Conservation (phyloP, 176 grass and related monocot species). For the Saccharum spontaneum region DNA sequence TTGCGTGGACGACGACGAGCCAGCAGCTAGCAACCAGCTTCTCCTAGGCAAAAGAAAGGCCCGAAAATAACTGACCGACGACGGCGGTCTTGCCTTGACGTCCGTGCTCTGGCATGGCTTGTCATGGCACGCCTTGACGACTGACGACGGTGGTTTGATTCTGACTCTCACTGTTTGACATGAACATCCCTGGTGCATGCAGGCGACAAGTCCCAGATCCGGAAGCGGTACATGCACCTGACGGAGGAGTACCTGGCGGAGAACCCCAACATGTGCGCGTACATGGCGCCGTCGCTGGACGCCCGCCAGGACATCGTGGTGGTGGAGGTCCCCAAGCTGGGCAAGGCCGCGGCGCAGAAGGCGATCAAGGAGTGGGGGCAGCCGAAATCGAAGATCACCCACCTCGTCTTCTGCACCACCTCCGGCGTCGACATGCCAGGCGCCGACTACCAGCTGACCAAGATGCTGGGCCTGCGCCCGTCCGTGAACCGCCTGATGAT, state of each 20-base stretch:
- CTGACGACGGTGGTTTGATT: no score
- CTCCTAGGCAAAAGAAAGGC: no score
- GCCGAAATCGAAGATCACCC: slow-evolving; percentile 71
- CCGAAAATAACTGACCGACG: no score
- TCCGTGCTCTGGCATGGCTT: no score
- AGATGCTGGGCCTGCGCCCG: slow-evolving; percentile 76
- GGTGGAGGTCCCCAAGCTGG: slow-evolving; percentile 80
- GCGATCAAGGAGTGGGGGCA: slow-evolving; percentile 94
- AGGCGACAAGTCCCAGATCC: no score
- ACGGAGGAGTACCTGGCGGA: slow-evolving; percentile 70
- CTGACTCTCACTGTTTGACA: no score
- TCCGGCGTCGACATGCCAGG: slow-evolving; percentile 90
- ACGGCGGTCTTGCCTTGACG: no score
- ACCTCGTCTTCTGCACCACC: slow-evolving; percentile 95
- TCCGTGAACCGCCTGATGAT: slow-evolving; percentile 85
- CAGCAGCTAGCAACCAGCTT: no score
- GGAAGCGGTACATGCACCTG: slow-evolving; percentile 54
- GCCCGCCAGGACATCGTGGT: slow-evolving; percentile 90
- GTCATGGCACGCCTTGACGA: no score
- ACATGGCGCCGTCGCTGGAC: slow-evolving; percentile 88
- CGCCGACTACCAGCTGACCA: slow-evolving; percentile 87
- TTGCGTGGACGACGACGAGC: no score
- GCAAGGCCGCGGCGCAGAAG: slow-evolving; percentile 76
- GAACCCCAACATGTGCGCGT: slow-evolving; percentile 75
- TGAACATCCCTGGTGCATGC: no score